Percentiles rank a stretch among this genome's conserved stretches.
These are phyloP conservation scores for Solanum appendiculatum DNA, from an alignment of 257 asterid genomes.

Conservation along the genomic window DNA sequence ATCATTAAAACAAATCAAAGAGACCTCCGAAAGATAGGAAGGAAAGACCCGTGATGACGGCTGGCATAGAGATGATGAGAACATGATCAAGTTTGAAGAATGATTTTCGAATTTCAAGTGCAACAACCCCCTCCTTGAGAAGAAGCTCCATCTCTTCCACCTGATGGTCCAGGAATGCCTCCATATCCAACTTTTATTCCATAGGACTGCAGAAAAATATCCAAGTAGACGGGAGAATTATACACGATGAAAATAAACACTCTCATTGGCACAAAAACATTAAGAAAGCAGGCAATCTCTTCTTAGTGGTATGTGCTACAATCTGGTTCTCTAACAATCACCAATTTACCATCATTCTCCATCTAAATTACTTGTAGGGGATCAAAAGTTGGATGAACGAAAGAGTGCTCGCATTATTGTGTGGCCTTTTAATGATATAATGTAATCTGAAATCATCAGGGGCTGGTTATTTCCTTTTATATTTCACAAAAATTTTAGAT, in stretches of 20 bases:
- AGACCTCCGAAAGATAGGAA: background rate
- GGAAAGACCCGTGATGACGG: background rate
- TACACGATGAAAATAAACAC: background rate
- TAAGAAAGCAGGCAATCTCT: background rate
- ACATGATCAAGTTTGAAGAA: background rate
- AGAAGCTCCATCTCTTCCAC: slow-evolving; percentile 61
- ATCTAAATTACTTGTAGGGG: background rate
- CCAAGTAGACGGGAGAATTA: background rate
- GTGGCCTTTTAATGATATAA: background rate
- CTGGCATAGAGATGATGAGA: background rate
- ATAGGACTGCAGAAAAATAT: slow-evolving; percentile 43
- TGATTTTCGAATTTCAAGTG: background rate
- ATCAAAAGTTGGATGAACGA: background rate
- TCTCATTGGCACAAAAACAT: background rate
- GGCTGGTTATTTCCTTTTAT: background rate
- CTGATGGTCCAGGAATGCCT: slow-evolving; percentile 69
- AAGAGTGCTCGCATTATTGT: background rate
- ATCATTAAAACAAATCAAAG: background rate
- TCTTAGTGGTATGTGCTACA: background rate
- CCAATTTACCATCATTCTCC: background rate
- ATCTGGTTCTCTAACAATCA: background rate
- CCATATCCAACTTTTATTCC: slow-evolving; percentile 93
- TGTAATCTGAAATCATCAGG: background rate
- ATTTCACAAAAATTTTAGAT: background rate
- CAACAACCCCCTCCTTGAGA: slow-evolving; percentile 93